Conservation (phyloP, 2,329 filamentous ascomycete genomes). For the Ampelomyces quisqualis region DNA sequence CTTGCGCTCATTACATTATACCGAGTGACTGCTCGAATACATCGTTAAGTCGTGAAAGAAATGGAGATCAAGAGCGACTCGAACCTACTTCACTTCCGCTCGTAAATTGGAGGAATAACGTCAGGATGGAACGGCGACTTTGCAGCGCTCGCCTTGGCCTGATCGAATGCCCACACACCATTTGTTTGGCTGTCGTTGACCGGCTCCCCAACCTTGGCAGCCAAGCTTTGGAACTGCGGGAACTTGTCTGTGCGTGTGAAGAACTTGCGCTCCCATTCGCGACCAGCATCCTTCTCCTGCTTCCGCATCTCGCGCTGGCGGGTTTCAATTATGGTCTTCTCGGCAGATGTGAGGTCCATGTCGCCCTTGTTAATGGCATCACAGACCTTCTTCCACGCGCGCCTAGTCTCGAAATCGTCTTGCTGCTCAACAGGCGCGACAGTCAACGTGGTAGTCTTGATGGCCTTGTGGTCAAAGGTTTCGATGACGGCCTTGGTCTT, state of each 20-base stretch:
- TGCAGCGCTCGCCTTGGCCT: slow-evolving; percentile 47
- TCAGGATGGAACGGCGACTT: slow-evolving; percentile 33
- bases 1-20: slow-evolving; percentile 6
- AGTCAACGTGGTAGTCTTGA: slow-evolving; percentile 63
- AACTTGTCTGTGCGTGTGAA: slow-evolving; percentile 57
- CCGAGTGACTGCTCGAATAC: neutral
- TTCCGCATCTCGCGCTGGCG: slow-evolving; percentile 76
- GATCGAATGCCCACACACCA: slow-evolving; percentile 69
- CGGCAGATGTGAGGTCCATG: slow-evolving; percentile 73
- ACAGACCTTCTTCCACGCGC: slow-evolving; percentile 85
- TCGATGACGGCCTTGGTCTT: slow-evolving; percentile 48
- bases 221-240: slow-evolving; percentile 52
- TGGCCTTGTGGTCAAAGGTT: slow-evolving; percentile 50
- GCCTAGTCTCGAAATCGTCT: slow-evolving; percentile 81
- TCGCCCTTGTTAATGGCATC: slow-evolving; percentile 77
- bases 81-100: slow-evolving; percentile 6
- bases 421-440: slow-evolving; percentile 75
- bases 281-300: slow-evolving; percentile 71
- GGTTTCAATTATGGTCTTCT: slow-evolving; percentile 90
- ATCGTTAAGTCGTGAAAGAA: slow-evolving; percentile 3
- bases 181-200: slow-evolving; percentile 66
- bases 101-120: slow-evolving; percentile 31
- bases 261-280: slow-evolving; percentile 79
- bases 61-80: neutral
- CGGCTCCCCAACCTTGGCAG: slow-evolving; percentile 47